Evolutionary conservation across 768 basidiomycete genomes (phyloP).

Genomic region (Termitomyces sp.): DNA sequence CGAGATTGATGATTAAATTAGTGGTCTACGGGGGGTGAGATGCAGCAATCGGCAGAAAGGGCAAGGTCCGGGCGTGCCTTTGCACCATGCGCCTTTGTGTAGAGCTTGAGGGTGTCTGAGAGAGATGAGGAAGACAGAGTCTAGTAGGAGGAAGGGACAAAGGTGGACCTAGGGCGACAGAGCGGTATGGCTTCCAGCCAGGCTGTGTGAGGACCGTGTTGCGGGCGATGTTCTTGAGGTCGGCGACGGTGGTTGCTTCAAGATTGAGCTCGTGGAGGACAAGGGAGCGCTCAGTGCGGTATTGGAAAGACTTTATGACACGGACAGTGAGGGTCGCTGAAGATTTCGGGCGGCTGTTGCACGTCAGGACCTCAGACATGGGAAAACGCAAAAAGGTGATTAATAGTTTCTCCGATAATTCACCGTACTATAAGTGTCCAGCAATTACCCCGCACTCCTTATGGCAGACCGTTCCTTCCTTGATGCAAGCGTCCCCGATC

Average conservation of each 20-base stretch:
- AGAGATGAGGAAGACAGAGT: conserved; percentile 5
- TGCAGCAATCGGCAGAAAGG: background rate
- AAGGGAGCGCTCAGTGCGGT: conserved; percentile 82
- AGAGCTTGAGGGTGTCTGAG: conserved; percentile 89
- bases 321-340: conserved; percentile 85
- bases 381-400: background rate
- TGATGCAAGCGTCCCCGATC: conserved; percentile 42
- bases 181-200: conserved; percentile 88
- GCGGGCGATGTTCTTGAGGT: conserved; percentile 66
- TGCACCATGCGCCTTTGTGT: conserved; percentile 90
- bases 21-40: conserved; percentile 56
- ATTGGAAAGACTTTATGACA: conserved; percentile 93
- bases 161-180: conserved; percentile 55
- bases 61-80: conserved; percentile 52
- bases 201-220: conserved; percentile 67
- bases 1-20: conserved; percentile 97
- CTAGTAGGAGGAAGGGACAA: background rate
- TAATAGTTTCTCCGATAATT: conserved; percentile 9
- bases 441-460: conserved; percentile 2
- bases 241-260: conserved; percentile 68
- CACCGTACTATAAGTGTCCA: conserved; percentile 1
- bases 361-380: conserved; percentile 46
- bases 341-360: conserved; percentile 59
- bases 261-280: conserved; percentile 82
- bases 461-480: conserved; percentile 41